These are phyloP conservation scores for Trichoderma sp. DNA, from an alignment of 2,329 filamentous ascomycete genomes.

Conservation along the genomic window DNA sequence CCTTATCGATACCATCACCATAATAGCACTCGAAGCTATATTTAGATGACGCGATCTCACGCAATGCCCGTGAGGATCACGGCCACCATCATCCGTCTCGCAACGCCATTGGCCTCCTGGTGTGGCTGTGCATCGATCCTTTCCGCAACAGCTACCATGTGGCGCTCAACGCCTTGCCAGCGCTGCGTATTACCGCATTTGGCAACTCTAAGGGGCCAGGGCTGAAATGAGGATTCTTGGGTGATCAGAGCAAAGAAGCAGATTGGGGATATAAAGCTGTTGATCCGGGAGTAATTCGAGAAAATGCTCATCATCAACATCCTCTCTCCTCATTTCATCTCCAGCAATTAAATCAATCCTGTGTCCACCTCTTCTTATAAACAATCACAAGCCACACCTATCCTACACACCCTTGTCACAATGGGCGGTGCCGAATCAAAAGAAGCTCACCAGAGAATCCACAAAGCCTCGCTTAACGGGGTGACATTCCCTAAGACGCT, in stretches of 20 bases:
- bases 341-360: background rate
- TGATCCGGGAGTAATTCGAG: too few species aligned
- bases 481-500: conserved; percentile 7
- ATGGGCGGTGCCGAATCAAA: conserved; percentile 13
- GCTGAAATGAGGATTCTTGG: background rate
- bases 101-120: background rate
- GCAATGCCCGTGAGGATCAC: too few species aligned
- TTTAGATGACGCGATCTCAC: background rate
- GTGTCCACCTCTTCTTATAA: background rate
- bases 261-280: background rate
- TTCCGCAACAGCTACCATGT: background rate
- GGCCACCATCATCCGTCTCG: background rate
- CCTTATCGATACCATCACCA: background rate
- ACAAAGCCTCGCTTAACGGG: background rate
- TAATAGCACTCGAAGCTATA: too few species aligned
- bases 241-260: background rate
- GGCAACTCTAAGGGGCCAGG: background rate
- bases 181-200: conserved; percentile 18
- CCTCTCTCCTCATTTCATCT: background rate
- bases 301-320: background rate
- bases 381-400: background rate
- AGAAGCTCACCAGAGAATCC: conserved; percentile 3
- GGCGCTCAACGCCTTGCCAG: conserved; percentile 10
- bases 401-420: background rate
- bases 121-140: background rate